phyloP scores from a whole-genome alignment of 1,284 basidiomycete genomes.

The Sporisorium reilianum region DNA sequence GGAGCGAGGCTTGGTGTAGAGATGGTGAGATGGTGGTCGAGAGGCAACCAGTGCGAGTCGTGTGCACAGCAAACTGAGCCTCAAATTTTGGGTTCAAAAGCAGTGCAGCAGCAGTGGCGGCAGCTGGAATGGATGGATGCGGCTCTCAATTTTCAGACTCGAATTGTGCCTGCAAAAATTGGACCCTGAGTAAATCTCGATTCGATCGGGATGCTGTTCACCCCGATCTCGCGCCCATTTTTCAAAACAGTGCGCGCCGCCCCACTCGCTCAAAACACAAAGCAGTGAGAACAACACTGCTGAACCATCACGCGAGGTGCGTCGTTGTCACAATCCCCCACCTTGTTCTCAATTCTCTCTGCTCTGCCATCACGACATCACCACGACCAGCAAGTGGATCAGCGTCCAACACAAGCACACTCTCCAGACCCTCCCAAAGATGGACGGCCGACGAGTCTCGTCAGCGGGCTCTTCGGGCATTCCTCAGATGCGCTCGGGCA shows the following conservation, averaged over 20 bases:
- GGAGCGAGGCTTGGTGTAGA: not conserved
- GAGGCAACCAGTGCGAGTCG: not conserved
- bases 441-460: constrained; percentile 35
- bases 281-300: constrained; percentile 4
- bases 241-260: constrained; percentile 6
- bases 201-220: not conserved
- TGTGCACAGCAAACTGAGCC: constrained; percentile 1
- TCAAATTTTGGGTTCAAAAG: not conserved
- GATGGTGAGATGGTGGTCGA: constrained; percentile 15
- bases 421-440: constrained; percentile 6
- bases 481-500: constrained; percentile 42
- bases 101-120: no score
- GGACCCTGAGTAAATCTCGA: constrained; percentile 5
- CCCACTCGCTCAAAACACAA: not conserved
- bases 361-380: not conserved
- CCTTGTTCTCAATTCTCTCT: not conserved
- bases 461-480: constrained; percentile 35
- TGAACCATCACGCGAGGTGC: not conserved
- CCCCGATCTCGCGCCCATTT: constrained; percentile 1
- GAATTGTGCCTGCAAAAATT: not conserved
- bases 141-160: constrained; percentile 5
- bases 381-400: no score
- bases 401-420: not conserved
- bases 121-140: not conserved
- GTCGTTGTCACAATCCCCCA: not conserved